phyloP scores from a whole-genome alignment of 225 moss, liverwort and hornwort species.

The Rhytidiadelphus loreus region DNA sequence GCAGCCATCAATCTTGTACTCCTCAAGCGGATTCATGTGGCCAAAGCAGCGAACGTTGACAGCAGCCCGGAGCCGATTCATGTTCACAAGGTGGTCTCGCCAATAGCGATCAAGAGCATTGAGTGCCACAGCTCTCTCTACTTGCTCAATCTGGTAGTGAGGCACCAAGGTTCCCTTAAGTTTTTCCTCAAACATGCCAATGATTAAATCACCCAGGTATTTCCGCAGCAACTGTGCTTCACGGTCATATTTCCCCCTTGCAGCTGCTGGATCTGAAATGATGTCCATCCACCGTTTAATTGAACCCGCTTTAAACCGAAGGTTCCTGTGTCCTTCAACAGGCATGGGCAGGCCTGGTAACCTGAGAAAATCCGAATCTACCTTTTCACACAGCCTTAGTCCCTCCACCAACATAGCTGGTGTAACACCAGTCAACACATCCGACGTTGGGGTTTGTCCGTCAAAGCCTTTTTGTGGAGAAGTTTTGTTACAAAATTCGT shows the following conservation, averaged over 20 bases:
- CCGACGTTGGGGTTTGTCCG: constrained; percentile 4
- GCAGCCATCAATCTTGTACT: constrained; percentile 98
- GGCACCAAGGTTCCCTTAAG: constrained; percentile 51
- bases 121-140: constrained; percentile 86
- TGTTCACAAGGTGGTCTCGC: constrained; percentile 98
- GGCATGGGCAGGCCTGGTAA: constrained; percentile 53
- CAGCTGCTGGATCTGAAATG: constrained; percentile 53
- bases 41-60: constrained; percentile 98
- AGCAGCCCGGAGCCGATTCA: constrained; percentile 93
- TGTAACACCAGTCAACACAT: constrained; percentile 46
- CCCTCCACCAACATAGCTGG: constrained; percentile 46
- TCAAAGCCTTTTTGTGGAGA: constrained; percentile 17
- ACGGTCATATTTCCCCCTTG: constrained; percentile 50
- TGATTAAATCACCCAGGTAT: constrained; percentile 70
- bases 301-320: constrained; percentile 68
- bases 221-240: constrained; percentile 81
- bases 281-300: constrained; percentile 76
- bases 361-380: constrained; percentile 39
- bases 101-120: constrained; percentile 84
- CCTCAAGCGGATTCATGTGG: constrained; percentile 98
- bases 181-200: constrained; percentile 71
- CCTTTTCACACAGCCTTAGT: constrained; percentile 15
- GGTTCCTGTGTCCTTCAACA: constrained; percentile 18
- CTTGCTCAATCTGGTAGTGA: constrained; percentile 59
- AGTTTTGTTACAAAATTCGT: constrained; percentile 49